Evolutionary conservation across 1,139 yeast species (phyloP), one percentile per base, ranked within the genome.

Genomic region (Wickerhamomyces sp.): DNA sequence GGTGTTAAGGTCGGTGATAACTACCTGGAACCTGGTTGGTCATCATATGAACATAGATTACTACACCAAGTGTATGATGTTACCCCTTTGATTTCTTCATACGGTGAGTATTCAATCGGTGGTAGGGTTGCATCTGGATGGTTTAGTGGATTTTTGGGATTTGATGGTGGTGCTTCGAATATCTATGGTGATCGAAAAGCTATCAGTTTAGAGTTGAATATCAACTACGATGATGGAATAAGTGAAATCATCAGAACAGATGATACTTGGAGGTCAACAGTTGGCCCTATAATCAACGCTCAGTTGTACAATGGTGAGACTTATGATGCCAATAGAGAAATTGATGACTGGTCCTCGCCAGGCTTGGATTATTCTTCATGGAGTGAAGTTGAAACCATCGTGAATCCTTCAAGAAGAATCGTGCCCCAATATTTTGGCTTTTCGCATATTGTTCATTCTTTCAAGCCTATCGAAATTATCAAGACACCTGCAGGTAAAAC

Each of bases 51-150:
- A 7, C 47, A 50, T 41, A 43, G 53, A 42, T 18, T 50, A 26
- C 39, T 50, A 2, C 53, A 50, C 33, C 53, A 50, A 36, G 50
- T 48, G 11, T 50, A 44, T 27, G 53, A 48, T 31, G 50, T 45
- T 23, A 41, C 53, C 9, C 27, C 14, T 1, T 32, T 41, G 9
- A n/a, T 50, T 13, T 34, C 27, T 1, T 8, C 27, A 1, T 9
- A n/a, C 13, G 45, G 45, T 35, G 48, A 45, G n/a, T 29, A 29
- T 29, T 4, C 31, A 29, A 50, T 50, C 35, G 53, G 50, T 27
- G 52, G 41, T 7, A 44, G 53, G 34, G 53, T 50, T 10, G 53
- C 41, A 9, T 33, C 53, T 18, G 53, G 53, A n/a, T 50, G 53
- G 53, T 50, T 36, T 40, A 44, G 48, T 30, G 53, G 53, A 2